Base-by-base conservation (phyloP, 1,284 basidiomycete genomes). In the Volvariella surrecta region DNA sequence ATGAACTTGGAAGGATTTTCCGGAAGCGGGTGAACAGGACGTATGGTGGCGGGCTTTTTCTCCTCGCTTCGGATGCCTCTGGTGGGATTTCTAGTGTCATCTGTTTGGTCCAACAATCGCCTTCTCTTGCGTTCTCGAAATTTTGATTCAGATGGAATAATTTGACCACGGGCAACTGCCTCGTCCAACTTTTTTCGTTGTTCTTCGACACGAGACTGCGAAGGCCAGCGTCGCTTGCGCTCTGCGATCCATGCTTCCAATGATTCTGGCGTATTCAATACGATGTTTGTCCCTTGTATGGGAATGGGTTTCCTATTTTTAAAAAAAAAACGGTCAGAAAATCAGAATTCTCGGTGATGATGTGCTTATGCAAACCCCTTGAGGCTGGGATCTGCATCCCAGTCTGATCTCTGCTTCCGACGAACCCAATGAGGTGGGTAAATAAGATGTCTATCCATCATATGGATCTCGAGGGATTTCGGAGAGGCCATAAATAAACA, bases 401-500 rank as follows among this genome's bases (percentile, higher is more conserved):
- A 85, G 39, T 80, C 80, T 6, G 60, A 50, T 48, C 66, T 73
- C 50, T 73, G 73, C 54, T 74, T 76, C 49, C 70, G 71, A 46
- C 79, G 74, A 41, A 86, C 73, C 77, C 85, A 87, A 16, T 78
- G 83, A 35, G 74, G 71, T 13, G 86, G 85, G 52, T 81, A 92
- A 40, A 93, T 82, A 40, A 94, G 67, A 61, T 94, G 92, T 16
- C 90, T 70, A 58, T 95, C 92, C 79, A 91, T 92, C 75, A 84
- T 88, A 58, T 95, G 92, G 16, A 74, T 71, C 58, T 89, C 82
- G 3, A 94, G 77, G 20, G 79, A 68, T 54, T 87, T 86, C 32
- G 70, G 68, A 4, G 87, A 80, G 18, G 89, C 90, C 20, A 70
- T 69, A 55, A 90, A 96, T 6, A 61, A 58, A 59, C 91, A 95